Percentiles rank a stretch among this genome's conserved stretches.
Evolutionary conservation across 2,329 filamentous ascomycete species (phyloP).

Genomic region (Fulvia fulva): DNA sequence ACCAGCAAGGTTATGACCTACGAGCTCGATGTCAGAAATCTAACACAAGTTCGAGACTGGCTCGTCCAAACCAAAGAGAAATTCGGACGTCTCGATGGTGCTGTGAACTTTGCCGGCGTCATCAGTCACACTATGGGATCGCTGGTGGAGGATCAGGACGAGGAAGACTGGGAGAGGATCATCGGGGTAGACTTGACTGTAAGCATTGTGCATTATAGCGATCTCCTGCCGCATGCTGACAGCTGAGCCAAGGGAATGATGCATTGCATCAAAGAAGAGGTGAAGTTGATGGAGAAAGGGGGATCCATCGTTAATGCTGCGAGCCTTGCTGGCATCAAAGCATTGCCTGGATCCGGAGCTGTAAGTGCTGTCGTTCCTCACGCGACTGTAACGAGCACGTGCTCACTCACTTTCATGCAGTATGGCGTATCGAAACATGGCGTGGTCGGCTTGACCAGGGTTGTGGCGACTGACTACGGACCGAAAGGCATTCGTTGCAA

Average conservation of each 20-base stretch:
- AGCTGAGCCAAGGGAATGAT: constrained; percentile 38
- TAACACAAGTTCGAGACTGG: constrained; percentile 26
- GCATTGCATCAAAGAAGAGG: constrained; percentile 46
- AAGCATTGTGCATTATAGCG: not conserved
- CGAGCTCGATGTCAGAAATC: constrained; percentile 26
- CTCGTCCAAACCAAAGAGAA: constrained; percentile 29
- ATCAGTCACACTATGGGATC: constrained; percentile 8
- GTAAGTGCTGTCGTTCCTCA: not conserved
- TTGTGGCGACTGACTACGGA: constrained; percentile 20
- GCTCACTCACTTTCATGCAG: not conserved
- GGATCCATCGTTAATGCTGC: constrained; percentile 56
- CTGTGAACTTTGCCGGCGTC: constrained; percentile 41
- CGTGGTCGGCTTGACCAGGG: constrained; percentile 22
- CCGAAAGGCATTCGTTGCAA: constrained; percentile 23
- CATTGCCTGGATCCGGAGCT: constrained; percentile 5
- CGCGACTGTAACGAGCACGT: not conserved
- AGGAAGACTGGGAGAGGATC: constrained; percentile 30
- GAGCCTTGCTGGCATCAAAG: constrained; percentile 39
- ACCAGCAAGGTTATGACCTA: constrained; percentile 8
- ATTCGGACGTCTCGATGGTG: constrained; percentile 35
- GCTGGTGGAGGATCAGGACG: constrained; percentile 20
- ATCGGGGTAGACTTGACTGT: constrained; percentile 26
- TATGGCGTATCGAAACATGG: constrained; percentile 23
- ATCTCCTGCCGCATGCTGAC: constrained; percentile 1
- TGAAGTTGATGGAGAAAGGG: constrained; percentile 42